These are phyloP conservation scores for Pichia thaimueangensis DNA, from an alignment of 805 yeast genomes.

Conservation along the genomic window DNA sequence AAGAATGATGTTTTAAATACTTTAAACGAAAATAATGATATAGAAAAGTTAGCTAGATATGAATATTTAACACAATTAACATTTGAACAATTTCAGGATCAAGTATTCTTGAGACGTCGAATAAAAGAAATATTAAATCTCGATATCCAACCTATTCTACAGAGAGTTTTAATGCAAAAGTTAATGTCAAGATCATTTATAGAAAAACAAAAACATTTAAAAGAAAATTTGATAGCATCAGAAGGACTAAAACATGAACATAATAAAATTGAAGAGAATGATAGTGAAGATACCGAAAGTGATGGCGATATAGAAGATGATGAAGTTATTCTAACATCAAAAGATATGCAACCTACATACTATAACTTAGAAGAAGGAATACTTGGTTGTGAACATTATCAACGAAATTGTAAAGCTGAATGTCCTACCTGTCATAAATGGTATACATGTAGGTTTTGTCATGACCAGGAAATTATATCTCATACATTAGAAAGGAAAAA, in stretches of 20 bases:
- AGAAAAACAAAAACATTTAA: slow-evolving; percentile 33
- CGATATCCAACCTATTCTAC: slow-evolving; percentile 35
- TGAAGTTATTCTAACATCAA: slow-evolving; percentile 38
- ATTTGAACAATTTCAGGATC: slow-evolving; percentile 31
- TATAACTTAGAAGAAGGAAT: slow-evolving; percentile 37
- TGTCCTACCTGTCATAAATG: slow-evolving; percentile 70
- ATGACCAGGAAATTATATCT: slow-evolving; percentile 48
- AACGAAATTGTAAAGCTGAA: slow-evolving; percentile 74
- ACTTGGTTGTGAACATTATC: slow-evolving; percentile 80
- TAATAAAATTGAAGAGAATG: neutral
- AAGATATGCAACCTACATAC: slow-evolving; percentile 45
- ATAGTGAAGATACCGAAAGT: slow-evolving; percentile 12
- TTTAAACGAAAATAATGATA: neutral
- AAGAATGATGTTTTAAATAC: slow-evolving; percentile 2
- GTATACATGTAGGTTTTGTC: slow-evolving; percentile 82
- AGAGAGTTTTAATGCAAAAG: slow-evolving; percentile 49
- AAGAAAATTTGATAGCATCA: neutral
- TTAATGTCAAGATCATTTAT: slow-evolving; percentile 65
- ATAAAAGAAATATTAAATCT: slow-evolving; percentile 42
- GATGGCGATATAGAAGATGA: slow-evolving; percentile 22
- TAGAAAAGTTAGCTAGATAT: slow-evolving; percentile 10
- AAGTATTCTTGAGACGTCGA: slow-evolving; percentile 36
- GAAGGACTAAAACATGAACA: neutral
- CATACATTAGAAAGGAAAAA: slow-evolving; percentile 57
- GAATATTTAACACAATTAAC: slow-evolving; percentile 27